A percentile compares a stretch with the other conserved stretches of the same genome.
phyloP scores from a whole-genome alignment of 139 green algal genomes.

The Micromonas commoda region DNA sequence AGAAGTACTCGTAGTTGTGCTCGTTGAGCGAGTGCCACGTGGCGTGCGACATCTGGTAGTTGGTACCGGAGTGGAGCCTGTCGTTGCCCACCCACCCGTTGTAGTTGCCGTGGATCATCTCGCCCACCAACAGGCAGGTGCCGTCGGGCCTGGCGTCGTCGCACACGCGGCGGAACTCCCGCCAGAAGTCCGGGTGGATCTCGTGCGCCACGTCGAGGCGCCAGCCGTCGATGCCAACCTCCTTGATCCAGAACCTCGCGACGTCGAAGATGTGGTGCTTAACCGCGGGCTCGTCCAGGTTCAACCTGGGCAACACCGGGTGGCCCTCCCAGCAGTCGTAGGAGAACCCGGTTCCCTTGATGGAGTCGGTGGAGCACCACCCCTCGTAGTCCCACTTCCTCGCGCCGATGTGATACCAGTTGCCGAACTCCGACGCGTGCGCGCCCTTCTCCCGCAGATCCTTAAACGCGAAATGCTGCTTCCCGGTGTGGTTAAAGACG shows the following conservation, averaged over 20 bases:
- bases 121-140: slow-evolving; percentile 25
- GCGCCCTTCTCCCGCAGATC: slow-evolving; percentile 15
- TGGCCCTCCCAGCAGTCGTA: slow-evolving; percentile 40
- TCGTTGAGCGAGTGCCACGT: slow-evolving; percentile 36
- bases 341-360: not conserved
- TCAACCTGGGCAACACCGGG: slow-evolving; percentile 24
- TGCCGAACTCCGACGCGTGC: not conserved
- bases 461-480: slow-evolving; percentile 27
- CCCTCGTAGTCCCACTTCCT: not conserved
- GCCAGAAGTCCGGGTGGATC: slow-evolving; percentile 35
- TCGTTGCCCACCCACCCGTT: slow-evolving; percentile 21
- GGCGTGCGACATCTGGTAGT: slow-evolving; percentile 37
- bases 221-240: slow-evolving; percentile 38
- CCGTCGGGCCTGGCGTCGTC: slow-evolving; percentile 23
- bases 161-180: slow-evolving; percentile 31
- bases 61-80: slow-evolving; percentile 31
- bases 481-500: slow-evolving; percentile 41
- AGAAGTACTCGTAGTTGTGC: slow-evolving; percentile 35
- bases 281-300: slow-evolving; percentile 18
- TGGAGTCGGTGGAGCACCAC: not conserved
- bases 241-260: slow-evolving; percentile 34
- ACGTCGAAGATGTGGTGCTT: slow-evolving; percentile 33
- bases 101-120: slow-evolving; percentile 37
- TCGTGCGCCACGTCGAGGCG: slow-evolving; percentile 40
- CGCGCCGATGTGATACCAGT: slow-evolving; percentile 23